Conservation (phyloP, 495 filamentous ascomycete species). For the Podospora tetraspora region DNA sequence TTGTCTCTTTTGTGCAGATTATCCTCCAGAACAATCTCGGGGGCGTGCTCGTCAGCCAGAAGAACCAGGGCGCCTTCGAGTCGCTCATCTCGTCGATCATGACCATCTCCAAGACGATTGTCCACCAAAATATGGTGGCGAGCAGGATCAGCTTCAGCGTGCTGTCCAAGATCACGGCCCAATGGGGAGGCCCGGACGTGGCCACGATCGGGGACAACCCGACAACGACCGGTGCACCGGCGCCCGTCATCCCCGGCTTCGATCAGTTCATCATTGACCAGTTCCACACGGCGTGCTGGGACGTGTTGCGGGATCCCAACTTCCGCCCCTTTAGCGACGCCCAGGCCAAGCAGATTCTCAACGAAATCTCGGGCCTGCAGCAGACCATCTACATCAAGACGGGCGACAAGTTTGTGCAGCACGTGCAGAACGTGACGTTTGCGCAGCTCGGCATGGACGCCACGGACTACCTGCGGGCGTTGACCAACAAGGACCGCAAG, state of each 20-base stretch:
- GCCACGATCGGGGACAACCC: constrained; percentile 48
- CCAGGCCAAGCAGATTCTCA: constrained; percentile 74
- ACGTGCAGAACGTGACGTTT: constrained; percentile 46
- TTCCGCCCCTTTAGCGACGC: constrained; percentile 77
- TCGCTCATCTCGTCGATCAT: constrained; percentile 77
- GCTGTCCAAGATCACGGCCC: constrained; percentile 66
- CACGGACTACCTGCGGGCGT: constrained; percentile 43
- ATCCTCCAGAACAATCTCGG: constrained; percentile 86
- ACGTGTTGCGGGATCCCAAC: constrained; percentile 63
- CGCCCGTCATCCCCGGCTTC: constrained; percentile 74
- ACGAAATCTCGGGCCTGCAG: constrained; percentile 78
- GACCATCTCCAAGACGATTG: constrained; percentile 69
- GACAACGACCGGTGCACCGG: constrained; percentile 36
- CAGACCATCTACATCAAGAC: constrained; percentile 84
- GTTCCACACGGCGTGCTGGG: constrained; percentile 88
- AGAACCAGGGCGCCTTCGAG: constrained; percentile 84
- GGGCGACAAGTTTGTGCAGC: constrained; percentile 52
- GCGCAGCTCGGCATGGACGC: constrained; percentile 44
- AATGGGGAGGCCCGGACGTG: constrained; percentile 81
- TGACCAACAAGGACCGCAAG: constrained; percentile 49
- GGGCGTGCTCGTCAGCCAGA: constrained; percentile 77
- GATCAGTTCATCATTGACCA: constrained; percentile 78
- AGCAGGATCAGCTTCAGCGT: constrained; percentile 76
- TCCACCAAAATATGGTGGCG: constrained; percentile 61
- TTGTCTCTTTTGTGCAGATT: constrained; percentile 80